Evolutionary conservation across 2,329 filamentous ascomycete genomes (phyloP), one percentile per base, ranked within the genome.

Genomic region (Aspergillus sp.): DNA sequence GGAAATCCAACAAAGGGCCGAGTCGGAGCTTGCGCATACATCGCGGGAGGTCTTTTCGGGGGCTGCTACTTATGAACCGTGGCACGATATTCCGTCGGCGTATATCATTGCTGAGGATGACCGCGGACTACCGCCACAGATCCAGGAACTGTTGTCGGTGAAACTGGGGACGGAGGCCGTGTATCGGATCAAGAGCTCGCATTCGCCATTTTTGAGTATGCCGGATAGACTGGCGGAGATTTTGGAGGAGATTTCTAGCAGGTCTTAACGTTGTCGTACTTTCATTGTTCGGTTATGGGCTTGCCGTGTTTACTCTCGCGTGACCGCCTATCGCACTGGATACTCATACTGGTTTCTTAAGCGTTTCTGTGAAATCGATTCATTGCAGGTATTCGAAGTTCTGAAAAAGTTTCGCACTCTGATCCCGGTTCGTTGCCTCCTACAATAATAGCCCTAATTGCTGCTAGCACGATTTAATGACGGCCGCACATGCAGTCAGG

Each of bases 201-300:
- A 80, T 62, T 76, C 72, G 61, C 77, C 76, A 17, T 80, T 78
- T 60, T 56, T 78, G 61, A 75, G 71, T 34, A 71, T 65, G 64
- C 71, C 74, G 0, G 68, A 68, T 45, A 68, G 68, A 48, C 64
- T 72, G 50, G 75, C 70, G 4, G 64, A 59, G 13, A 68, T 70
- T 56, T 64, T 78, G 47, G 55, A 62, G 56, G 59, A 61, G 3
- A 15, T 58, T 24, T 26, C 30, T 8, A 13, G 34, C 36, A 48
- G 48, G 34, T 39, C 48, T 18, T 3, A 5, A 24, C 4, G 22
- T 24, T 5, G 4, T 24, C 22, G 22, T 24, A 24, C 4, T 24
- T 4, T 24, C n/a, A n/a, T n/a, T n/a, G n/a, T n/a, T n/a, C n/a
- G n/a, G 22, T 3, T 24, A 24, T 24, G 22, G 22, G n/a, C n/a